Conservation (phyloP, 2,329 filamentous ascomycete species). For the Cordyceps tenuipes region DNA sequence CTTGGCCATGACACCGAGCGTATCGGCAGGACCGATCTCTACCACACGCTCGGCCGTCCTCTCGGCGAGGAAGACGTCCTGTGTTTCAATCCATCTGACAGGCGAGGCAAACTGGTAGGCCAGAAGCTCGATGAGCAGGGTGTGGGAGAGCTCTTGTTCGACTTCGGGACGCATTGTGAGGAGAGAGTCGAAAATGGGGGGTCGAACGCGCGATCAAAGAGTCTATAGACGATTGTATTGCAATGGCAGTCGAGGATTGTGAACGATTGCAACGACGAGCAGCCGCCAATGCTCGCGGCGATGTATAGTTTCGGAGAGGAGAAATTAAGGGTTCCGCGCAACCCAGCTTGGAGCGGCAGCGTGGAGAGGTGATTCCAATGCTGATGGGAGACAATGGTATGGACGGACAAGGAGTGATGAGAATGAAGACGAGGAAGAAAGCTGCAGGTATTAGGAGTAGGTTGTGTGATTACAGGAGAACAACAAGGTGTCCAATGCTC, state of each 20-base stretch:
- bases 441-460: slow-evolving; percentile 9
- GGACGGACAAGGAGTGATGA: slow-evolving; percentile 7
- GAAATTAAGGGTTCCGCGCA: slow-evolving; percentile 12
- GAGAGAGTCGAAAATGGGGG: slow-evolving; percentile 15
- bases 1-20: slow-evolving; percentile 94
- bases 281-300: not conserved
- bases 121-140: slow-evolving; percentile 93
- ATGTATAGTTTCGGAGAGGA: not conserved
- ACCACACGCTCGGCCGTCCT: slow-evolving; percentile 95
- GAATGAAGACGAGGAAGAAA: slow-evolving; percentile 13
- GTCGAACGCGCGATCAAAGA: slow-evolving; percentile 1
- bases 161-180: slow-evolving; percentile 89
- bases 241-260: not conserved
- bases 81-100: slow-evolving; percentile 99
- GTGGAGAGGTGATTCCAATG: slow-evolving; percentile 5
- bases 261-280: not conserved
- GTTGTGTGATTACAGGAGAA: slow-evolving; percentile 11
- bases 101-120: slow-evolving; percentile 99
- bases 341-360: slow-evolving; percentile 11
- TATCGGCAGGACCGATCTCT: slow-evolving; percentile 94
- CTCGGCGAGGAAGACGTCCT: slow-evolving; percentile 97
- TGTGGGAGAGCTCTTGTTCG: slow-evolving; percentile 98
- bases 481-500: slow-evolving; percentile 13
- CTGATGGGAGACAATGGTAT: slow-evolving; percentile 7
- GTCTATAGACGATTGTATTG: not conserved